Evolutionary conservation across 371 early-diverging fungal genomes (phyloP).

Genomic region (Gilbertella persicaria): DNA sequence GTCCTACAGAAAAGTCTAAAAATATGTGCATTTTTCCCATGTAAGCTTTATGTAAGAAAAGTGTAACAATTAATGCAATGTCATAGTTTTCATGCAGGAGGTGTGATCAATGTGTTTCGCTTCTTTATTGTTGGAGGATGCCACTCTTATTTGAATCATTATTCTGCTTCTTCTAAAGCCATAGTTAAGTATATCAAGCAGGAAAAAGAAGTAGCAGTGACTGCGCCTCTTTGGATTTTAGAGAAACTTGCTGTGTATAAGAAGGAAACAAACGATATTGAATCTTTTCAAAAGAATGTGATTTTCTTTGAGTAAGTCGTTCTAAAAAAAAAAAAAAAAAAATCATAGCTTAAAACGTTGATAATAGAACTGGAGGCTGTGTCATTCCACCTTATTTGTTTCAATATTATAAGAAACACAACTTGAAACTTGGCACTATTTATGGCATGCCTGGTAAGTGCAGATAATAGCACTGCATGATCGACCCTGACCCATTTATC

Average conservation of each 20-base stretch:
- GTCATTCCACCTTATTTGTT: neutral
- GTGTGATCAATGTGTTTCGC: neutral
- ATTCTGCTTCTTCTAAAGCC: neutral
- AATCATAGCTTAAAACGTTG: too few species aligned
- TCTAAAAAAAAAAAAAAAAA: neutral
- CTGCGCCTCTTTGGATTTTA: neutral
- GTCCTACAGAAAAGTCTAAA: neutral
- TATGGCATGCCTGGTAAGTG: neutral
- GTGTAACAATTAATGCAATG: neutral
- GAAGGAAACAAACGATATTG: neutral
- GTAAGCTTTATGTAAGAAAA: too few species aligned
- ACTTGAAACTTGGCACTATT: neutral
- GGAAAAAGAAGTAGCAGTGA: neutral
- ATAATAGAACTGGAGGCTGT: neutral
- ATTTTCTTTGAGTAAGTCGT: neutral
- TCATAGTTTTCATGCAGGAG: constrained; percentile 1
- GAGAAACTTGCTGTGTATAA: neutral
- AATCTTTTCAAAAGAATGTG: neutral
- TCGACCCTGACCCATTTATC: neutral
- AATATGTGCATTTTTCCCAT: neutral
- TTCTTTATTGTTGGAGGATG: neutral
- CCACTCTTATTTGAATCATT: neutral
- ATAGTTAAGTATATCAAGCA: neutral
- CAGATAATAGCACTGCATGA: neutral
- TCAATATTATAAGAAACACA: neutral